Conservation (phyloP, 148 eudicot genomes). For the Silene conica region DNA sequence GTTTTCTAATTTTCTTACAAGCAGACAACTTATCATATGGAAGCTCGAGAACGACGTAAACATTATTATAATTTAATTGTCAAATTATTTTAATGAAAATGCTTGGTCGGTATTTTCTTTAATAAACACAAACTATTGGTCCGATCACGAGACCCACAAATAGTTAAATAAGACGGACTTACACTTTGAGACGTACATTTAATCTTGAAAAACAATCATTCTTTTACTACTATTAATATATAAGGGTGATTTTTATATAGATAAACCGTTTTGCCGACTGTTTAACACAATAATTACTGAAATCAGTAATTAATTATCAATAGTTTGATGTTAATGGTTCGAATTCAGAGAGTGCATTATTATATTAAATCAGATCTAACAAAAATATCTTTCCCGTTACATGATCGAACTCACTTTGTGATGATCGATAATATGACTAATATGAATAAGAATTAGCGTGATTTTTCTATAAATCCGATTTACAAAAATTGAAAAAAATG, state of each 20-base stretch:
- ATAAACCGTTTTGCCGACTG: too few relatives aligned
- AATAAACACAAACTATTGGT: too few relatives aligned
- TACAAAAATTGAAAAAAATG: not conserved
- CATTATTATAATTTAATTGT: not conserved
- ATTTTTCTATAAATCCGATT: not conserved
- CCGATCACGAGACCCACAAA: too few relatives aligned
- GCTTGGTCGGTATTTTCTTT: not conserved
- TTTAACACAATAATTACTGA: too few relatives aligned
- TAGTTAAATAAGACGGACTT: too few relatives aligned
- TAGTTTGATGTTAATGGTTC: too few relatives aligned
- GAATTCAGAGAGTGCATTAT: not conserved
- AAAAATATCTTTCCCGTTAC: not conserved
- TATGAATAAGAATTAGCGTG: not conserved
- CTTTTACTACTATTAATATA: too few relatives aligned
- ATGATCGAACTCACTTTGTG: not conserved
- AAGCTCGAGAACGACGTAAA: slow-evolving; percentile 6
- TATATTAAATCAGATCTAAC: not conserved
- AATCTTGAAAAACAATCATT: too few relatives aligned
- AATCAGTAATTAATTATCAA: too few relatives aligned
- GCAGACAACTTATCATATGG: slow-evolving; percentile 8
- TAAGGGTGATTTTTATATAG: too few relatives aligned
- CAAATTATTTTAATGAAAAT: slow-evolving; percentile 8
- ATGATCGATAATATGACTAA: not conserved
- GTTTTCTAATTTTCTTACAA: slow-evolving; percentile 14
- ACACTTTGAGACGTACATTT: too few relatives aligned